Base-by-base conservation (phyloP, 1,139 yeast species). In the Taphrina populina region DNA sequence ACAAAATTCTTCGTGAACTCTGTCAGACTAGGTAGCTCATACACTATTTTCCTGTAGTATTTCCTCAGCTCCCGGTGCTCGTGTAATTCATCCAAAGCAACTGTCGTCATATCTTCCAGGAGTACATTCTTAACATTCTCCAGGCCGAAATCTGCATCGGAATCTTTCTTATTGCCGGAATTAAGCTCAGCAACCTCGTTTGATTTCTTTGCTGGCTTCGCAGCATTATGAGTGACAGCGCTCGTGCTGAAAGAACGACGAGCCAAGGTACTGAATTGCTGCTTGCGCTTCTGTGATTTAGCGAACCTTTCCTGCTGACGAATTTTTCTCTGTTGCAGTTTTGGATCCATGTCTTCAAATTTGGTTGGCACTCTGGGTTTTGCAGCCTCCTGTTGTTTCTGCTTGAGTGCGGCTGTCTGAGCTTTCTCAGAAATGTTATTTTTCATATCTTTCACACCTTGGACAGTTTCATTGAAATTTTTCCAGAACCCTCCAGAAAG, bases 31-130 rank as follows among this genome's bases (percentile, higher is more conserved):
- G 98, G 98, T 75, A 90, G 77, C 69, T 90, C 97, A 71, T 83
- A 92, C 0, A 97, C 96, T 29, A 94, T 85, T 35, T 87, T 75
- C 65, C 96, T 78, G 65, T 83, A 83, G 66, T 84, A 80, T 59
- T 76, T 79, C 7, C 64, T 53, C 30, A 56, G 59, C 20, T 65
- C 65, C 61, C 88, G 75, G 64, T 81, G 85, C 62, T 79, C 54
- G 39, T 49, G 54, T 13, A 49, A 46, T 26, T 49, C 54, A 39
- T 49, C 54, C 13, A 37, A 17, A 6, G 44, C 37, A 2, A 49
- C 33, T n/a, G 54, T 39, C 10, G 54, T 49, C 54, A 49, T 37
- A 23, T 49, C 54, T 27, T 49, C 54, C 11, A 49, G 46, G 26
- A 49, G 46, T 11, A 39, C 46, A 30, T 49, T 40, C 11, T 49